Evolutionary conservation across 2,329 filamentous ascomycete species (phyloP).

Genomic region (Apiospora pterosperma): DNA sequence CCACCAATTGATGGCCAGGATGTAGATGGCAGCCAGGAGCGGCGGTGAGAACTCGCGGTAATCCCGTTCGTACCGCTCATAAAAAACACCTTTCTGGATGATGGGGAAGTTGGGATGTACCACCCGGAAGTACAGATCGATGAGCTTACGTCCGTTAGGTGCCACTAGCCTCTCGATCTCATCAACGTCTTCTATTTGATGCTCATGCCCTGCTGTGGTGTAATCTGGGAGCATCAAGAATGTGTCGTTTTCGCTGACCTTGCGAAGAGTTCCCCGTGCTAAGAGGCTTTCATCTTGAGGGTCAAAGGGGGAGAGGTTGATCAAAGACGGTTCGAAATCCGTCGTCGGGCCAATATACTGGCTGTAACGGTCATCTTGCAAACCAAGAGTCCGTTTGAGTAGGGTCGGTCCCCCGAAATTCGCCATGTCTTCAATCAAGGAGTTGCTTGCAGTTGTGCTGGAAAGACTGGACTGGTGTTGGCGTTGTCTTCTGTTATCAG

Average conservation of each 20-base stretch:
- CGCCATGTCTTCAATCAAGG: slow-evolving; percentile 67
- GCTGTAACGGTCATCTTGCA: slow-evolving; percentile 75
- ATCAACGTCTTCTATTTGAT: slow-evolving; percentile 64
- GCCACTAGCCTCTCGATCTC: slow-evolving; percentile 73
- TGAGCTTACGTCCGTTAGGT: slow-evolving; percentile 71
- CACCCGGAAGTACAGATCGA: slow-evolving; percentile 78
- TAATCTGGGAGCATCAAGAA: slow-evolving; percentile 78
- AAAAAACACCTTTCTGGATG: slow-evolving; percentile 75
- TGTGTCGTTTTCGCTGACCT: slow-evolving; percentile 73
- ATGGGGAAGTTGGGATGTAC: slow-evolving; percentile 82
- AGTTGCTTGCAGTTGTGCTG: slow-evolving; percentile 59
- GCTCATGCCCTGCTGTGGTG: slow-evolving; percentile 68
- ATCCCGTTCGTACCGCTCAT: slow-evolving; percentile 72
- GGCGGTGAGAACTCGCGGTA: slow-evolving; percentile 73
- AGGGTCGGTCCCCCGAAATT: slow-evolving; percentile 65
- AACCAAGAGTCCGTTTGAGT: slow-evolving; percentile 67
- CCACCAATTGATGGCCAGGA: slow-evolving; percentile 87
- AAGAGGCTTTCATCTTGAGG: slow-evolving; percentile 77
- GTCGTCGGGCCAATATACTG: slow-evolving; percentile 82
- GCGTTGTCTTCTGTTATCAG: slow-evolving; percentile 50
- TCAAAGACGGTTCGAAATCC: slow-evolving; percentile 79
- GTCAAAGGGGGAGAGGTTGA: slow-evolving; percentile 77
- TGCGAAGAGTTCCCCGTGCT: slow-evolving; percentile 65
- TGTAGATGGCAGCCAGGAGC: slow-evolving; percentile 76
- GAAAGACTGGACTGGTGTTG: slow-evolving; percentile 57